Base-by-base conservation (phyloP, 345 rosid genomes). In the Lenwebbia sp. region DNA sequence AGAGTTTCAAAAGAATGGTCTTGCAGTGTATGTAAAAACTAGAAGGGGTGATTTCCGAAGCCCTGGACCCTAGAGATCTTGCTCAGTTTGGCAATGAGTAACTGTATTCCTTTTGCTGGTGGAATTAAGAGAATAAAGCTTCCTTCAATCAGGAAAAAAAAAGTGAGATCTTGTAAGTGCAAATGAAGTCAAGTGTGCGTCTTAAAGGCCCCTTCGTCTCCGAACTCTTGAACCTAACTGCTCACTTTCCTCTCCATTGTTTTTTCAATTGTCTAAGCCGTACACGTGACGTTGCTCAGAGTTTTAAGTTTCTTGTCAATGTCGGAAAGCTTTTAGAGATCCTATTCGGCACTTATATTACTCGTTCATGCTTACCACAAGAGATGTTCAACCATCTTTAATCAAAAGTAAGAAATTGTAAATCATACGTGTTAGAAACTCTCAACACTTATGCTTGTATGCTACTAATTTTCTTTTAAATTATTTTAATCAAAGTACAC, bases 221-320 rank as follows among this genome's bases (percentile, higher is more conserved):
- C 7, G 0, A 28, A 1, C 15, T 0, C 65, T 26, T 0, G 65
- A 58, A 26, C 33, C 0, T 12, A 12, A 0, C 1, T 2, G 33
- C 65, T 60, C 40, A 28, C 74, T 28, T 60, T 60, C 37, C 37
- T 28, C 40, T 6, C 0, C 0, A 3, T 1, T 28, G 37, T 21
- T 60, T 28, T 60, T 13, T n/a, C 33, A 58, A 13, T n/a, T 58
- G 70, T 5, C 33, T n/a, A 13, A 5, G 70, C 70, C 9, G 0
- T 58, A 58, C 37, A n/a, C n/a, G 37, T 58, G 37, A n/a, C 19
- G 70, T 1, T 58, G 9, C 2, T 13, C 19, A 58, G 33, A 5
- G 33, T 58, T 58, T n/a, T n/a, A 58, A 58, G 9, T n/a, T n/a
- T 5, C 17, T n/a, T 58, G 9, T 2, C 4, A n/a, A 58, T 5